phyloP scores from a whole-genome alignment of 2,329 filamentous ascomycete genomes.

The Tothia fuscella region DNA sequence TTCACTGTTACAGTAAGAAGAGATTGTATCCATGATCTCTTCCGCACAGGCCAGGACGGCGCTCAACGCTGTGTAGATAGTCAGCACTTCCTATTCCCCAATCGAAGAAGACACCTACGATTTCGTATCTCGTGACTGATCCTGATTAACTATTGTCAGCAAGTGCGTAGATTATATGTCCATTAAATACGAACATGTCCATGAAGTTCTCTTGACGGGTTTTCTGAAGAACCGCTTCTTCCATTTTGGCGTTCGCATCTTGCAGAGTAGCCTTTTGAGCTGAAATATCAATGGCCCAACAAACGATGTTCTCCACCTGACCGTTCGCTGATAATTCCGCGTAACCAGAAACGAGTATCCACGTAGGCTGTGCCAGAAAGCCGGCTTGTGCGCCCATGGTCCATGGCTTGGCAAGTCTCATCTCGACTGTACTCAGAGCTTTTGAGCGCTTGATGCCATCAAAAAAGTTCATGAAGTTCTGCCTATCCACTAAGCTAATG shows the following conservation, averaged over 20 bases:
- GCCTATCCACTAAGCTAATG: too few species aligned
- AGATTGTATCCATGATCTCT: background rate
- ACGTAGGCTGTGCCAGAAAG: constrained; percentile 4
- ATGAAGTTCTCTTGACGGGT: constrained; percentile 8
- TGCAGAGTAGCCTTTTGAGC: constrained; percentile 9
- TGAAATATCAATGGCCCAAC: constrained; percentile 11
- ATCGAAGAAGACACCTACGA: too few species aligned
- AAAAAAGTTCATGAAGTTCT: constrained; percentile 1
- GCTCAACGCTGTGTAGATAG: too few species aligned
- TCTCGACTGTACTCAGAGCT: constrained; percentile 5
- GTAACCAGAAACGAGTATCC: constrained; percentile 11
- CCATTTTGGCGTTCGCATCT: constrained; percentile 1
- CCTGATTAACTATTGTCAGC: too few species aligned
- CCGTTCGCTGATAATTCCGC: constrained; percentile 7
- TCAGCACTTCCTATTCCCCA: too few species aligned
- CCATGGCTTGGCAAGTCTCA: background rate
- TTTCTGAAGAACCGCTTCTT: constrained; percentile 6
- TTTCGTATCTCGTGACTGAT: too few species aligned
- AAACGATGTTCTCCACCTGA: constrained; percentile 8
- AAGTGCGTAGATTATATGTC: too few species aligned
- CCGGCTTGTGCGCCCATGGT: background rate
- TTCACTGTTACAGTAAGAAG: too few species aligned
- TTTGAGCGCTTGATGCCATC: constrained; percentile 4
- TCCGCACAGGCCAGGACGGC: constrained; percentile 9
- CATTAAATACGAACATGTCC: background rate